Conservation (phyloP, 2,329 filamentous ascomycete genomes). For the Myriosclerotinia curreyana region DNA sequence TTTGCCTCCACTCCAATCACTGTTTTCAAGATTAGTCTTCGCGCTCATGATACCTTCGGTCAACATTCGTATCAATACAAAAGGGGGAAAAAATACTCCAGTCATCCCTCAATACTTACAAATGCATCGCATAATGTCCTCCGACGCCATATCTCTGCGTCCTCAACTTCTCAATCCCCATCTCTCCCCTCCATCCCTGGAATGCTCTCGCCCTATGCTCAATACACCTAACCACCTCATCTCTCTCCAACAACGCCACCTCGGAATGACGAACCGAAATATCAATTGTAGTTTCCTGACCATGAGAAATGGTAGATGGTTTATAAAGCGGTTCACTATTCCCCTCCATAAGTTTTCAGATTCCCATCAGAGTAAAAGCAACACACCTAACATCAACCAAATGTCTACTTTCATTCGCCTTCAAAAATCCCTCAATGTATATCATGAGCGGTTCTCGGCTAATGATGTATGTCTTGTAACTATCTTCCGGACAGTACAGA, state of each 20-base stretch:
- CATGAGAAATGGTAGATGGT: constrained; percentile 53
- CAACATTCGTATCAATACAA: background rate
- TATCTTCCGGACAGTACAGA: constrained; percentile 33
- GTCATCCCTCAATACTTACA: background rate
- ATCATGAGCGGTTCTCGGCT: constrained; percentile 53
- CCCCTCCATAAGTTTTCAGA: background rate
- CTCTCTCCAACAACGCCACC: constrained; percentile 46
- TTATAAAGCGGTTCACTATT: constrained; percentile 48
- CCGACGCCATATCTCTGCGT: constrained; percentile 58
- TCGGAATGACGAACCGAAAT: constrained; percentile 52
- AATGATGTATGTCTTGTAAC: constrained; percentile 47
- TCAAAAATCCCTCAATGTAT: constrained; percentile 56
- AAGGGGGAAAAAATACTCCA: background rate
- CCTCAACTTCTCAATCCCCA: constrained; percentile 60
- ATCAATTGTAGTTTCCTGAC: constrained; percentile 47
- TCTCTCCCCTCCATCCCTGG: constrained; percentile 57
- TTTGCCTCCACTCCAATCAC: constrained; percentile 52
- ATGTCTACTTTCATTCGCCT: constrained; percentile 47
- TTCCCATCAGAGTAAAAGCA: background rate
- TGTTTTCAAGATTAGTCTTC: constrained; percentile 46
- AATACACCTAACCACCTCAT: constrained; percentile 53
- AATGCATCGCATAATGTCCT: constrained; percentile 49
- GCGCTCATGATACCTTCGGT: background rate
- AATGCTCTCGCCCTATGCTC: constrained; percentile 56
- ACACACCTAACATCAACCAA: constrained; percentile 52